Conservation (phyloP, 2,329 filamentous ascomycete species). For the Cordyceps pruinosa region DNA sequence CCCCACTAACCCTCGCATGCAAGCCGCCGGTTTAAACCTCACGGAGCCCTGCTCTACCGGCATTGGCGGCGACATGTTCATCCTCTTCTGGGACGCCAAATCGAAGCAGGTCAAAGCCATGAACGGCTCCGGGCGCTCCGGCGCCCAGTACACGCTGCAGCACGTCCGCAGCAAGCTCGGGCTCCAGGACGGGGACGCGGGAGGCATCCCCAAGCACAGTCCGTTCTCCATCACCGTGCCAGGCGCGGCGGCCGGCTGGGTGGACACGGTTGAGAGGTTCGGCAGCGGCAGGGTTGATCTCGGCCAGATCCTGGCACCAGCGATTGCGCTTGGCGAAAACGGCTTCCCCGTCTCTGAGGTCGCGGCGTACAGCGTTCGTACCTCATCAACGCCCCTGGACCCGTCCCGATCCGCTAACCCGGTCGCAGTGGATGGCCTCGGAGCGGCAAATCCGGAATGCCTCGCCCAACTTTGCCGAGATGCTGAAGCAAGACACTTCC, state of each 20-base stretch:
- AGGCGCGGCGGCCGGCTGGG: conserved; percentile 88
- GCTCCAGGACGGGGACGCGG: conserved; percentile 47
- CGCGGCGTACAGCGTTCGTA: conserved; percentile 58
- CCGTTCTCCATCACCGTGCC: conserved; percentile 81
- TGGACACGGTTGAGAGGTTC: conserved; percentile 79
- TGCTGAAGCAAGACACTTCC: conserved; percentile 71
- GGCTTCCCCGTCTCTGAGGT: conserved; percentile 87
- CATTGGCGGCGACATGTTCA: conserved; percentile 96
- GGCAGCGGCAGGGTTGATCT: conserved; percentile 78
- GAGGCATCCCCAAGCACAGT: conserved; percentile 64
- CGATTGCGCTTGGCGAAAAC: conserved; percentile 77
- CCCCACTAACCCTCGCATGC: neutral
- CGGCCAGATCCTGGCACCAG: conserved; percentile 72
- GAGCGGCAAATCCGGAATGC: conserved; percentile 61
- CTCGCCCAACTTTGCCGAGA: conserved; percentile 80
- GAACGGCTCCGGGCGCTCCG: conserved; percentile 88
- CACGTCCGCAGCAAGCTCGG: conserved; percentile 63
- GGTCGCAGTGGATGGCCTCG: conserved; percentile 60
- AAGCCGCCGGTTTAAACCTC: conserved; percentile 84
- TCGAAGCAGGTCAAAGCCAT: conserved; percentile 76
- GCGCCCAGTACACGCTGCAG: conserved; percentile 61
- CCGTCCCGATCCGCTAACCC: neutral
- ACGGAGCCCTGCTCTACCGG: conserved; percentile 91
- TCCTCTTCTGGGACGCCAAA: conserved; percentile 81
- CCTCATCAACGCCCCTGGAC: neutral